Base-by-base conservation (phyloP, 2,329 filamentous ascomycete genomes). In the Phialemoniopsis sp. region DNA sequence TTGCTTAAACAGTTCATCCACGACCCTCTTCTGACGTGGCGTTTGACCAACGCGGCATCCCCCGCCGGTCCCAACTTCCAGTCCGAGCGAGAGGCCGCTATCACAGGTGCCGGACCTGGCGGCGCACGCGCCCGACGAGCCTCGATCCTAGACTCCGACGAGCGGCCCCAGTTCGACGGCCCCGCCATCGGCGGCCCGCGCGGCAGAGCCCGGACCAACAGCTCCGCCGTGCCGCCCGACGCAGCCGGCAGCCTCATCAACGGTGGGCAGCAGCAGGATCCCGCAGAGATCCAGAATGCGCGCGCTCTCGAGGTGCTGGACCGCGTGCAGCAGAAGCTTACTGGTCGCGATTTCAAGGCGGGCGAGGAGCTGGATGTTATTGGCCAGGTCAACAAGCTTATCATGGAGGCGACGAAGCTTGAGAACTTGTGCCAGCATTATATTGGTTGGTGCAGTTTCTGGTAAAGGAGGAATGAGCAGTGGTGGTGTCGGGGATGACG, bases 361-460 rank as follows among this genome's bases (percentile, higher is more conserved):
- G 77, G 78, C 34, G 86, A 94, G 54, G 91, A 97, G 65, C 73
- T 98, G 46, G 84, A 82, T 42, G 82, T 95, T 16, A 82, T 87
- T 40, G 80, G 81, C 45, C 93, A 99, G 66, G 94, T 98, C 5
- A 91, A 95, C 63, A 91, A 94, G 62, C 70, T 99, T 54, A 86
- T 99, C 52, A 84, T 86, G 45, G 91, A 98, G 69, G 93, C 93
- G 16, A 98, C 93, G 7, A 96, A 93, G 57, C 72, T 97, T 53
- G 93, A 97, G 75, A 97, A 97, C 61, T 70, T 98, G 45, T 98
- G 93, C 60, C 93, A 97, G 72, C 93, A 97, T 69, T 98, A 96
- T 62, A 95, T 97, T 53, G 93, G 93, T 47, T 97, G 91, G 91
- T 97, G 91, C 67, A 94, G 88, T 65, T 97, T 96, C 75, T 97